Percentiles rank a stretch among this genome's conserved stretches.
Evolutionary conservation across 139 green algal genomes (phyloP).

Genomic region (Volvox africanus): DNA sequence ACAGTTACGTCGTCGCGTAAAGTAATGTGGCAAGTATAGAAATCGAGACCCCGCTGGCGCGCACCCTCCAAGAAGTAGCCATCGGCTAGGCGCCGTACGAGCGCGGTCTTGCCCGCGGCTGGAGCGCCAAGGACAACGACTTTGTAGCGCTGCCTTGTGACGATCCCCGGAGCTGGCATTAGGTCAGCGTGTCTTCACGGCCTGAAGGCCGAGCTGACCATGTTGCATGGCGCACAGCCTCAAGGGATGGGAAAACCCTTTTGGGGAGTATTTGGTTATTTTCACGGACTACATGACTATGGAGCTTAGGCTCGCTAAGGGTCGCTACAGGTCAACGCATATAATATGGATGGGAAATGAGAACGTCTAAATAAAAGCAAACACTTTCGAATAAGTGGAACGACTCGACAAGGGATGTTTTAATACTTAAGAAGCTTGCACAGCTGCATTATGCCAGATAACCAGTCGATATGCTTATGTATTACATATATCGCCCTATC

Average conservation of each 20-base stretch:
- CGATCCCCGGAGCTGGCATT: background rate
- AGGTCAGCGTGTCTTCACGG: background rate
- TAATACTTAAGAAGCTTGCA: no score
- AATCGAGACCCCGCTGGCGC: slow-evolving; percentile 21
- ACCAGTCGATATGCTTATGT: no score
- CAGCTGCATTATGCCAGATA: no score
- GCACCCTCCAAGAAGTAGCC: background rate
- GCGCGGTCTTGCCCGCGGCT: background rate
- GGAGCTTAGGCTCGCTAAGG: background rate
- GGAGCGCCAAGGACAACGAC: background rate
- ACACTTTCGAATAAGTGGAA: background rate
- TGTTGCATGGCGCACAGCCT: background rate
- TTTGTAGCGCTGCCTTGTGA: slow-evolving; percentile 23
- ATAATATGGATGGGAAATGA: no score
- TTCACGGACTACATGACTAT: background rate
- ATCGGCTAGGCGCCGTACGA: slow-evolving; percentile 1
- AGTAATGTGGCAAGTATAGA: slow-evolving; percentile 15
- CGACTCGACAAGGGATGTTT: no score
- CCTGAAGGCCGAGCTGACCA: background rate
- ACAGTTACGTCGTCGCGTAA: slow-evolving; percentile 31
- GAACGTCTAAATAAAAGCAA: background rate
- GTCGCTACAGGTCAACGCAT: no score
- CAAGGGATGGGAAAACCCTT: background rate
- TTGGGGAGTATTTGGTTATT: no score
- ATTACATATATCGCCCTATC: no score